phyloP scores from a whole-genome alignment of 495 filamentous ascomycete genomes.

The Apiosordaria backusii region DNA sequence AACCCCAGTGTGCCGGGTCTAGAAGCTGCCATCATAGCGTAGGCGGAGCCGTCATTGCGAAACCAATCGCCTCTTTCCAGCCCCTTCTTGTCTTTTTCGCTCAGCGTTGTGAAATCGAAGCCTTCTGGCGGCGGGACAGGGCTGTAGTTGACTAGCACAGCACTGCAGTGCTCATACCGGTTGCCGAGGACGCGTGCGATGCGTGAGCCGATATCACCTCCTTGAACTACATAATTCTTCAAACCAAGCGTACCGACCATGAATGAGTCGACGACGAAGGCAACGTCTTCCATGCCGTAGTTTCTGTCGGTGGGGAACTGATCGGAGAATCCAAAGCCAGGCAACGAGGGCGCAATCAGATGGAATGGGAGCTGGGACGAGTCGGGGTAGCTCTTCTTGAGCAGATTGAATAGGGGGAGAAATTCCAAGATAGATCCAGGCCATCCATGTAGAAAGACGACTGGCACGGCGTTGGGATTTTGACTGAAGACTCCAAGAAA shows the following conservation, averaged over 20 bases:
- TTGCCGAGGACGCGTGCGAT: conserved; percentile 43
- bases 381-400: conserved; percentile 47
- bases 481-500: conserved; percentile 61
- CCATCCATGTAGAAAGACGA: conserved; percentile 50
- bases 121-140: conserved; percentile 5
- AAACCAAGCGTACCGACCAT: conserved; percentile 56
- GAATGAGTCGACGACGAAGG: conserved; percentile 51
- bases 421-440: conserved; percentile 59
- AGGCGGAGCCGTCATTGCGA: conserved; percentile 42
- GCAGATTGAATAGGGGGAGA: conserved; percentile 37
- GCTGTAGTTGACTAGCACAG: conserved; percentile 32
- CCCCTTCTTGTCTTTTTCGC: conserved; percentile 11
- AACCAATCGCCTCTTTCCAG: conserved; percentile 20
- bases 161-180: conserved; percentile 34
- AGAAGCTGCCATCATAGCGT: conserved; percentile 55
- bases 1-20: conserved; percentile 59
- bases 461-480: conserved; percentile 55
- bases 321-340: conserved; percentile 59
- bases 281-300: conserved; percentile 40
- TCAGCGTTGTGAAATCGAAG: conserved; percentile 10
- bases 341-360: conserved; percentile 60
- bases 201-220: conserved; percentile 60
- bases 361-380: conserved; percentile 58
- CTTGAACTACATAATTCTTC: conserved; percentile 57
- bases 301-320: conserved; percentile 49